Base-by-base conservation (phyloP, 257 asterid genomes). In the Jacaranda copaia region DNA sequence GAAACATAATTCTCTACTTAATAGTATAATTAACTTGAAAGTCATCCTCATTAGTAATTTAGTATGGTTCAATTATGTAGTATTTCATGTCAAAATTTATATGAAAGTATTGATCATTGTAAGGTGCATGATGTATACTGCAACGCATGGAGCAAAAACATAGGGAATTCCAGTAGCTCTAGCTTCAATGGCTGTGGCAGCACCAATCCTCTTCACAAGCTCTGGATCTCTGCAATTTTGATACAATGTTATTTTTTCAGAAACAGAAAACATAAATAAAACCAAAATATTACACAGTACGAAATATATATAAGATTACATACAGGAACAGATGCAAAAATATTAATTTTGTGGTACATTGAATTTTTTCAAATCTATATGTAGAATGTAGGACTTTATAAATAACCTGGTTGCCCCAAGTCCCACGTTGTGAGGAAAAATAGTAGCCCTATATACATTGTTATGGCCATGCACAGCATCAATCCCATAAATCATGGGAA, bases 81-180 rank as follows among this genome's bases (percentile, higher is more conserved):
- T 25, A 25, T 25, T 25, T 25, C 32, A 25, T 25, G 32, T 25
- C 32, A 25, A 25, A 25, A 25, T 25, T 25, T 25, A 25, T 25
- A 25, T 25, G 32, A 25, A 25, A 25, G 32, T 25, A 25, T 25
- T 25, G 32, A 25, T 25, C 2, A 25, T 25, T 25, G 32, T 25
- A 25, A 25, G 32, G 32, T 25, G 32, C 32, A 25, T 25, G 32
- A 12, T 60, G 4, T 32, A 10, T 74, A 74, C 84, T 6, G 85
- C 85, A 16, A 81, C 39, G 67, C 85, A 81, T 25, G 85, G 85
- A 15, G 82, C 79, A 57, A 81, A 81, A 60, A 16, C 72, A 42
- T 16, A 81, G 35, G 81, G 76, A 36, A 81, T 72, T 52, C 85
- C 82, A 15, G 81, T 72, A 12, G 84, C 84, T 64, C 81, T 76